These are phyloP conservation scores for Capronia epimyces DNA, from an alignment of 2,329 filamentous ascomycete species.

Conservation along the genomic window DNA sequence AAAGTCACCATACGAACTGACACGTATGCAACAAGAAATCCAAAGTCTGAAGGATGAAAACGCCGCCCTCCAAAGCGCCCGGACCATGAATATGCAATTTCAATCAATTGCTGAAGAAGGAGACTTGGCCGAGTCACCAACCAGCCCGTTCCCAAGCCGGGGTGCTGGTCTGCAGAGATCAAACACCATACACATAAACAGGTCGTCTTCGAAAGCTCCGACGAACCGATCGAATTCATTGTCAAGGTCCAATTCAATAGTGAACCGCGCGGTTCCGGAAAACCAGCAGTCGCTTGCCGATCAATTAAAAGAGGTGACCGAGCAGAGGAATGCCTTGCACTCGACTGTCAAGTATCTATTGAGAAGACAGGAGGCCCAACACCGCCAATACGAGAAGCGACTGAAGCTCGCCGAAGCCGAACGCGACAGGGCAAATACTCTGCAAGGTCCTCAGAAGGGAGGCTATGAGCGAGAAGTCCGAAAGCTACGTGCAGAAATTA, in stretches of 20 bases:
- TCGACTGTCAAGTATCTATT: conserved; percentile 78
- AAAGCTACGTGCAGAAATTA: conserved; percentile 76
- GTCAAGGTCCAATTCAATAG: conserved; percentile 54
- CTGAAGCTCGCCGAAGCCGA: conserved; percentile 72
- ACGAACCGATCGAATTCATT: conserved; percentile 47
- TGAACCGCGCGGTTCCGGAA: conserved; percentile 49
- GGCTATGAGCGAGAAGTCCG: conserved; percentile 81
- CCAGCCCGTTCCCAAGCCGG: conserved; percentile 41
- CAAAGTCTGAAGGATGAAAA: conserved; percentile 56
- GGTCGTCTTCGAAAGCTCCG: conserved; percentile 64
- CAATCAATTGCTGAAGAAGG: conserved; percentile 59
- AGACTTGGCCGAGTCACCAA: conserved; percentile 39
- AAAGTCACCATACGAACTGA: conserved; percentile 70
- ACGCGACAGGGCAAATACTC: conserved; percentile 61
- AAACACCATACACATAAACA: conserved; percentile 41
- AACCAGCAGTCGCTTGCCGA: conserved; percentile 68
- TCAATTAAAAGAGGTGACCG: conserved; percentile 83
- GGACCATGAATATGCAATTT: conserved; percentile 50
- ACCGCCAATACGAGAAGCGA: conserved; percentile 74
- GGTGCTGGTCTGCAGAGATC: conserved; percentile 23
- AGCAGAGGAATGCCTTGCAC: conserved; percentile 88
- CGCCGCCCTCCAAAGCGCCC: conserved; percentile 42
- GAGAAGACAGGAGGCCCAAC: conserved; percentile 78
- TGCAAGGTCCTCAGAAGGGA: conserved; percentile 59
- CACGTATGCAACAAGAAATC: conserved; percentile 82